Base-by-base conservation (phyloP, 2,329 filamentous ascomycete species). In the Bipolaris sorokiniana region DNA sequence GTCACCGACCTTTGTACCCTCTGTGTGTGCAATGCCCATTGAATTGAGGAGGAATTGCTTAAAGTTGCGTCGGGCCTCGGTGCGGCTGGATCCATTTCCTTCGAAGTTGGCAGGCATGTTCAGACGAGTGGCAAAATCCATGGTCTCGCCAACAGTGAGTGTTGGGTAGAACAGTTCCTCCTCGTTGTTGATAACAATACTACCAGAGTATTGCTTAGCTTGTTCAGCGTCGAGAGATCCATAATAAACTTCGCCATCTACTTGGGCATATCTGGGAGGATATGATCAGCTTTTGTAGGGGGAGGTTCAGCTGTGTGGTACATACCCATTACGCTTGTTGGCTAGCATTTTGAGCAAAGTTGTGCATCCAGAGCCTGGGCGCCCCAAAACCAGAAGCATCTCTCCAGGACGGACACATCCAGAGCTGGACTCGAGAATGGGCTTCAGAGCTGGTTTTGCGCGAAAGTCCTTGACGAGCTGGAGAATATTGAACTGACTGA, bases 121-220 rank as follows among this genome's bases (percentile, higher is more conserved):
- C 56, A 87, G 77, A 1, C 81, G 78, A 0, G 86, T 86, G 0
- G 82, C 82, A 57, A 84, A 84, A 46, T 83, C 80, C 65, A 84
- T 80, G 0, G 82, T 84, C 58, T 83, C 73, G 13, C 78, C 80
- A 1, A 84, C 82, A 0, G 81, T 83, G 15, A 84, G 69, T 0
- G 79, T 77, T 3, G 82, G 81, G 54, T 81, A 84, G 65, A 82
- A 82, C 0, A 80, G 80, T 50, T 84, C 82, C 47, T 83, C 81
- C 61, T 84, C 82, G 0, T 79, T 82, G 58, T 84, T 84, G 76
- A 66, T 96, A 10, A 82, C 92, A 66, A 94, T 90, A 73, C 92
- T 90, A 61, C 89, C 86, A 67, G 91, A 92, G 78, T 95, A 95
- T 7, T 72, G 78, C 63, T 92, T 85, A 1, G 89, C 88, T 76